These are phyloP conservation scores for Acanthamoeba lenticulata DNA, from an alignment of 208 protist genomes.

Conservation along the genomic window DNA sequence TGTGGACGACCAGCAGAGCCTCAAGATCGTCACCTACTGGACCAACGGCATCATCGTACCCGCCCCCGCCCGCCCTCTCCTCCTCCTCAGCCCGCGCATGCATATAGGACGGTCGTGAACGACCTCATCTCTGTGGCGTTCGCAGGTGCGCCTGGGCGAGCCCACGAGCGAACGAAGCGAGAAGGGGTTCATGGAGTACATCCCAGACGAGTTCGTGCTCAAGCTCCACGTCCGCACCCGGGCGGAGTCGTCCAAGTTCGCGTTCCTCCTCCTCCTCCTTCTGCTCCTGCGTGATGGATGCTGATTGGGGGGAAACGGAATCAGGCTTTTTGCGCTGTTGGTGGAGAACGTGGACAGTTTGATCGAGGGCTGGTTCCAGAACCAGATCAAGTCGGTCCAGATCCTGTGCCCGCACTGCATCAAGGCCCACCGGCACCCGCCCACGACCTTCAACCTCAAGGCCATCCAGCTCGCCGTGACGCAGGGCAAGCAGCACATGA, in stretches of 20 bases:
- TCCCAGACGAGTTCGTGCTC: constrained; percentile 67
- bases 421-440: constrained; percentile 21
- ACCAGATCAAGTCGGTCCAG: constrained; percentile 63
- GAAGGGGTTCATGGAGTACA: constrained; percentile 67
- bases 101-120: too few relatives aligned
- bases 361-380: constrained; percentile 67
- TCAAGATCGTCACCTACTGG: constrained; percentile 56
- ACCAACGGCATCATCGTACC: constrained; percentile 65
- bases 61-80: neutral
- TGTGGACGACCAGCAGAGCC: neutral
- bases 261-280: neutral
- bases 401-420: constrained; percentile 66
- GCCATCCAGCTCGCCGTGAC: constrained; percentile 51
- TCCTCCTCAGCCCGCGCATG: neutral
- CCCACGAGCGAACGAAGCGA: neutral
- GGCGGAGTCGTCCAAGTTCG: constrained; percentile 21
- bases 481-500: constrained; percentile 36
- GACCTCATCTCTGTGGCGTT: neutral
- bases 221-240: constrained; percentile 64
- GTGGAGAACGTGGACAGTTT: constrained; percentile 68
- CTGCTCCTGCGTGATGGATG: neutral
- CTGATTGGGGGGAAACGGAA: neutral
- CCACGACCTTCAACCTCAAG: constrained; percentile 46
- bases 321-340: constrained; percentile 52
- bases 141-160: neutral